Evolutionary conservation across 768 basidiomycete genomes (phyloP).

Genomic region (Boletus bicolor): DNA sequence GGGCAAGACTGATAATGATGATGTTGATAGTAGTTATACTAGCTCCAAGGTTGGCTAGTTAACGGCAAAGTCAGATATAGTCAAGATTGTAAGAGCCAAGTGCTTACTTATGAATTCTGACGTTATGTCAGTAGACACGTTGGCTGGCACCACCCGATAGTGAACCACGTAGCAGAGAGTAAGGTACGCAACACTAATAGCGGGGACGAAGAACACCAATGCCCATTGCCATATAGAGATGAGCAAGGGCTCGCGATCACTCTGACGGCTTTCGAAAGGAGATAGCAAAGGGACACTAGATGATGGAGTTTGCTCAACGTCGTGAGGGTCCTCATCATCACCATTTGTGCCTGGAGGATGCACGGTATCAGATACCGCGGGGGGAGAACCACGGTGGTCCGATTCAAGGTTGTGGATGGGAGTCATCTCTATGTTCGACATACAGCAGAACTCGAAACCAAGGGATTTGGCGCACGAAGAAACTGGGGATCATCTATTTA

Average conservation of each 20-base stretch:
- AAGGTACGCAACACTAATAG: slow-evolving; percentile 10
- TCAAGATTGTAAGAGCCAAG: not conserved
- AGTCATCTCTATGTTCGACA: slow-evolving; percentile 3
- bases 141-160: slow-evolving; percentile 11
- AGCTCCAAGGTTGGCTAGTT: slow-evolving; percentile 10
- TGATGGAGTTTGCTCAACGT: not conserved
- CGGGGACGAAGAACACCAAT: not conserved
- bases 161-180: slow-evolving; percentile 19
- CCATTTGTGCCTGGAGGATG: not conserved
- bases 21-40: slow-evolving; percentile 14
- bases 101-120: slow-evolving; percentile 10
- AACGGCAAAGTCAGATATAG: not conserved
- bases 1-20: slow-evolving; percentile 11
- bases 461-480: not conserved
- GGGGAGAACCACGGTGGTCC: not conserved
- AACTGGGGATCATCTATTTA: not conserved
- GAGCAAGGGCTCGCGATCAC: not conserved
- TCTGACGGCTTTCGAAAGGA: not conserved
- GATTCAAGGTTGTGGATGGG: not conserved
- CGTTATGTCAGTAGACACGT: not conserved
- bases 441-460: not conserved
- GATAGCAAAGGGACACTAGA: not conserved
- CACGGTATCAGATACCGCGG: not conserved
- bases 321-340: not conserved
- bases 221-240: slow-evolving; percentile 4